phyloP scores from a whole-genome alignment of 148 eudicot genomes.

The Cornus kousa region DNA sequence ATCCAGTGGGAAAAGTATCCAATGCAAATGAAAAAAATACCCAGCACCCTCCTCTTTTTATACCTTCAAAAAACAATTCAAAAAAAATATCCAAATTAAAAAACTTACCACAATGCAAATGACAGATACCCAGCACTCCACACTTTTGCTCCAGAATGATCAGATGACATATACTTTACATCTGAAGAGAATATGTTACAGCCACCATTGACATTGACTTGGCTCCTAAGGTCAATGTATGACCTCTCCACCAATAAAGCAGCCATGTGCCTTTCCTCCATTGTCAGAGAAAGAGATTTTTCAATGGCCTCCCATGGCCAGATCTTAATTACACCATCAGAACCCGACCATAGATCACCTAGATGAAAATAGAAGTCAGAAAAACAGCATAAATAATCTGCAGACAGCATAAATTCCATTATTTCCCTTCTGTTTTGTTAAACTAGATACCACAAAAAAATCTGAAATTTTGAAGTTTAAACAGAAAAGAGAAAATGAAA shows the following conservation, averaged over 20 bases:
- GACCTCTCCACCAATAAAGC: constrained; percentile 71
- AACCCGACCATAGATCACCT: constrained; percentile 98
- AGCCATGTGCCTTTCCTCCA: constrained; percentile 88
- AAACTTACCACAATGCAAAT: constrained; percentile 83
- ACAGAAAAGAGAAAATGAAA: too few species aligned
- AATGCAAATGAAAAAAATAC: too few species aligned
- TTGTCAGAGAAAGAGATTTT: constrained; percentile 58
- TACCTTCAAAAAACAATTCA: not conserved
- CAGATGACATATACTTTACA: constrained; percentile 70
- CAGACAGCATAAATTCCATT: not conserved
- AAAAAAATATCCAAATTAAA: not conserved
- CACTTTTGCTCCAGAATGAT: constrained; percentile 72
- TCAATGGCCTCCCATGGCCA: constrained; percentile 96
- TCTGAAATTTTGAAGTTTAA: not conserved
- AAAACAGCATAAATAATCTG: constrained; percentile 3
- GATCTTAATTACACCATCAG: constrained; percentile 75
- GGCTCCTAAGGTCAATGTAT: constrained; percentile 82
- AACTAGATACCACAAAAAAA: not conserved
- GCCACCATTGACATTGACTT: constrained; percentile 58
- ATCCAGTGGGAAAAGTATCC: too few species aligned
- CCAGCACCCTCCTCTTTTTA: too few species aligned
- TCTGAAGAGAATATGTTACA: constrained; percentile 72
- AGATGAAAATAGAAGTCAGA: constrained; percentile 19
- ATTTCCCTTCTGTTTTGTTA: not conserved
- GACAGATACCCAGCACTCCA: constrained; percentile 84